Base-by-base conservation (phyloP, 768 basidiomycete genomes). In the Russula earlei region DNA sequence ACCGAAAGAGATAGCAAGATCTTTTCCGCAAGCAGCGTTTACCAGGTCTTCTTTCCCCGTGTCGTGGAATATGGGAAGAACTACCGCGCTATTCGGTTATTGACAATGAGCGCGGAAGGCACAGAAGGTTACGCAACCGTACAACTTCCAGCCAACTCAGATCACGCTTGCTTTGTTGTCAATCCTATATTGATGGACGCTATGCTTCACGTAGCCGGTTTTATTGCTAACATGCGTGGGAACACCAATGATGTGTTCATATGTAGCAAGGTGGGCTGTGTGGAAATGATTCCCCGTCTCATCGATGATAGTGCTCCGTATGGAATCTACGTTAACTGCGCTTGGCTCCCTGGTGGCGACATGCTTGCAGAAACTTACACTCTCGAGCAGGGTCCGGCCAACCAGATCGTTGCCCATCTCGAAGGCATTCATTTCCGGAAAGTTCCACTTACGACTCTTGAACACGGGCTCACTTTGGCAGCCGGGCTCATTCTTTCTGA, bases 181-280 rank as follows among this genome's bases (percentile, higher is more conserved):
- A 75, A 83, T 57, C 79, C 81, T 5, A 65, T 84, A 24, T 85
- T 87, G 67, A 70, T 78, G 55, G 86, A 88, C 59, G 79, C 82
- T 0, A 70, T 88, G 29, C 69, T 87, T 29, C 87, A 88, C 55
- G 74, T 79, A 36, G 79, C 85, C 0, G 87, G 87, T 3, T 85
- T 88, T 67, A 69, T 87, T 33, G 75, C 80, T 24, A 89, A 88
- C 66, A 65, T 80, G 63, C 76, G 74, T 38, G 78, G 75, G 8
- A 67, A 70, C 10, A 52, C 71, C 24, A 70, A 77, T 25, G 77
- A 84, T 51, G 82, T 76, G 1, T 83, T 78, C 65, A 83, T 89
- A 52, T 88, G 86, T 71, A 76, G 69, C 27, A 72, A 76, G 22
- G 71, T 85, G 29, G 77, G 73, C 15, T 63, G 71, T 5, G 69